Evolutionary conservation across 2,329 filamentous ascomycete species (phyloP), one percentile per base, ranked within the genome.

Genomic region (Penicillium sp.): DNA sequence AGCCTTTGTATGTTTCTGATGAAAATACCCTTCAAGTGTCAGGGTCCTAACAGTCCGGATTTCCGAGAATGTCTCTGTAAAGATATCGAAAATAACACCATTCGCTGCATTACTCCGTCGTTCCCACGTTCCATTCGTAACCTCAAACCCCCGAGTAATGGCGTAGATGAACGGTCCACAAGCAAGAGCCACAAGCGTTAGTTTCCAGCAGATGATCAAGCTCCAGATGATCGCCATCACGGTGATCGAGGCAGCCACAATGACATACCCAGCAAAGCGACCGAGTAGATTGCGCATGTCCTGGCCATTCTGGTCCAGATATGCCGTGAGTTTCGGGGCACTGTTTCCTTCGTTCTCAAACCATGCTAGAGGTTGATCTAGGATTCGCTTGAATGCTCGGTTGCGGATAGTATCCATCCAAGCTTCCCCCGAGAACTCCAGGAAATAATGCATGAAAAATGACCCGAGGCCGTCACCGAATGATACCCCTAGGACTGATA

Each of bases 231-330:
- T 63, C 0, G 90, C 85, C n/a, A 88, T 81, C 0, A 74, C 50
- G 15, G 89, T 79, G 80, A 96, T 92, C 45, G 84, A 72, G 0
- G 78, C 66, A 3, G 89, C 85, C 8, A 87, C 83, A 12, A 92
- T 78, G 1, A 88, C 70, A 46, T 88, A 84, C 1, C 88, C 87
- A 0, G 87, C 79, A 64, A 96, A 96, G 1, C 88, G 83, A 2
- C 89, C 88, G 0, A 96, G 79, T 0, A 97, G 75, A 60, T 90
- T 91, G 7, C 89, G 83, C 83, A 94, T 92, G 66, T 96, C 91
- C 67, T 97, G 91, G 0, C 88, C 89, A 62, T 90, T 89, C 13
- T 88, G 83, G 63, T 96, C 90, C 0, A 97, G 80, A 37, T 82
- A 87, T 54, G 90, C 85, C 1, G 80, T 84, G 34, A 97, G 78